Conservation (phyloP, 139 green algal genomes). For the Closterium sp. region DNA sequence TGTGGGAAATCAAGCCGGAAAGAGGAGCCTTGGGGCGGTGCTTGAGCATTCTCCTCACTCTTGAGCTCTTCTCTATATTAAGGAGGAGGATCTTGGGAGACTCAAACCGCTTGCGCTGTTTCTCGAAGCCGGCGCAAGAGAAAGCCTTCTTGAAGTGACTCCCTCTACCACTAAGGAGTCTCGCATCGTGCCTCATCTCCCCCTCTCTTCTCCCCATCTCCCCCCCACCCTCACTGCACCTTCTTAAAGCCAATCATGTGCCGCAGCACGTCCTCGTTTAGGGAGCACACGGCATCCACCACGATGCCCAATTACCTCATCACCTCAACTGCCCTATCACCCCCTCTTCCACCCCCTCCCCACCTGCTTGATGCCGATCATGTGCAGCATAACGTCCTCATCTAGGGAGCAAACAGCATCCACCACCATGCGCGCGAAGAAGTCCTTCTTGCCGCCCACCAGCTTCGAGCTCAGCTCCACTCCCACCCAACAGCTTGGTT, state of each 20-base stretch:
- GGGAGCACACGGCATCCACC: slow-evolving; percentile 84
- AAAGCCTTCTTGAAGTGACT: not conserved
- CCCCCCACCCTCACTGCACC: slow-evolving; percentile 63
- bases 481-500: slow-evolving; percentile 39
- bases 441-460: slow-evolving; percentile 92
- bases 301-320: too few species aligned
- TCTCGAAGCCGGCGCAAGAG: not conserved
- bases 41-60: too few species aligned
- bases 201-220: slow-evolving; percentile 83
- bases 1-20: too few species aligned
- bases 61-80: too few species aligned
- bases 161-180: too few species aligned
- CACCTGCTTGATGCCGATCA: slow-evolving; percentile 96
- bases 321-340: slow-evolving; percentile 81
- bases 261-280: slow-evolving; percentile 84
- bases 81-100: too few species aligned
- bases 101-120: not conserved
- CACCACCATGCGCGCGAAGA: slow-evolving; percentile 96
- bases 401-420: slow-evolving; percentile 87
- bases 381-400: slow-evolving; percentile 60
- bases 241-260: slow-evolving; percentile 96
- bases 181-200: not conserved
- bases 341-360: slow-evolving; percentile 71
- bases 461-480: slow-evolving; percentile 89
- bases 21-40: too few species aligned